Percentiles rank a stretch among this genome's conserved stretches.
Evolutionary conservation across 2,329 filamentous ascomycete genomes (phyloP).

Genomic region (Scleromitrula shiraiana): DNA sequence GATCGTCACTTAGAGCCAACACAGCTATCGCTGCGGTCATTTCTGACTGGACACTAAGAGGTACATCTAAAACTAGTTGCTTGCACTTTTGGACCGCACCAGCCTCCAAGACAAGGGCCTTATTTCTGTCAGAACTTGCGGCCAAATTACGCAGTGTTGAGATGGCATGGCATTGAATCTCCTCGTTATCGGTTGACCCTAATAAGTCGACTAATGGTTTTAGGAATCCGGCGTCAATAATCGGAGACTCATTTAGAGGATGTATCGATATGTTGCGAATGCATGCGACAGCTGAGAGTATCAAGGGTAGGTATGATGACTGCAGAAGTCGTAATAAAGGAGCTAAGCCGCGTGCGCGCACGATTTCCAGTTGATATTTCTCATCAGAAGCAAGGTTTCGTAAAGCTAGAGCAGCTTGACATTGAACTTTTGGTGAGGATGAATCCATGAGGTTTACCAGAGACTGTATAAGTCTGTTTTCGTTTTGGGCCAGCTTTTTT

Average conservation of each 20-base stretch:
- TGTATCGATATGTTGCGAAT: constrained; percentile 99
- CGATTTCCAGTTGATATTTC: constrained; percentile 97
- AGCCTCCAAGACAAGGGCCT: constrained; percentile 92
- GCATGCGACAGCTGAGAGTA: constrained; percentile 92
- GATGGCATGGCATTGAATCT: constrained; percentile 98
- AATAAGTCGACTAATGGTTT: constrained; percentile 89
- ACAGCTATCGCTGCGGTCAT: constrained; percentile 99
- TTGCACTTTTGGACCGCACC: constrained; percentile 98
- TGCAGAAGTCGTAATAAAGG: constrained; percentile 85
- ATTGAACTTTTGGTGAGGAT: constrained; percentile 94
- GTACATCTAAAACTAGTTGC: constrained; percentile 86
- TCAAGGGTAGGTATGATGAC: constrained; percentile 90
- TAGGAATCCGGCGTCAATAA: constrained; percentile 94
- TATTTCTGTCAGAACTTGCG: constrained; percentile 95
- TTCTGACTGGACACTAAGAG: constrained; percentile 91
- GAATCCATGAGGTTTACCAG: constrained; percentile 96
- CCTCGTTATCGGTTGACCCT: constrained; percentile 93
- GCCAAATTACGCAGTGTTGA: constrained; percentile 93
- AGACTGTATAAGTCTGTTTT: constrained; percentile 85
- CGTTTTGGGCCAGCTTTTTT: constrained; percentile 82
- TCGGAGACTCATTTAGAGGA: constrained; percentile 93
- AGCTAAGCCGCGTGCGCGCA: constrained; percentile 75
- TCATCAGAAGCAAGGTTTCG: constrained; percentile 96
- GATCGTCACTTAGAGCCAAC: constrained; percentile 85
- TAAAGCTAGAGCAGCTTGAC: constrained; percentile 88